Base-by-base conservation (phyloP, 2,329 filamentous ascomycete species). In the Plectosphaerella cucumerina region DNA sequence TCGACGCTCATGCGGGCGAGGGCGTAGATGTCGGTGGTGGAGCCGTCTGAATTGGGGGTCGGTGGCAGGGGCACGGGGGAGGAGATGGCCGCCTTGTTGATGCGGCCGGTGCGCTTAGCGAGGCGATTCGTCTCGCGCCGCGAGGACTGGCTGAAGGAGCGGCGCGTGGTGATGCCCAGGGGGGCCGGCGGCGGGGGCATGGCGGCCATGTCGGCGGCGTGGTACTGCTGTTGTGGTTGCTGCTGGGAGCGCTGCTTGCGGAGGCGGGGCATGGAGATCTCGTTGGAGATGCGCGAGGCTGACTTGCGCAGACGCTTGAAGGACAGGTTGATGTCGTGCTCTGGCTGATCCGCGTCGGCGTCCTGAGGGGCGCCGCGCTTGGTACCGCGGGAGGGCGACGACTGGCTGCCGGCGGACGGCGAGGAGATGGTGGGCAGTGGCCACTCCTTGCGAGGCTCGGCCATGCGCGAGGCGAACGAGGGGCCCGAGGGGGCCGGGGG, bases 231-330 rank as follows among this genome's bases (percentile, higher is more conserved):
- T 17, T 42, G 39, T n/a, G n/a, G n/a, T 6, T 18, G n/a, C 49
- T 42, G 57, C 54, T 51, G 60, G 56, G 54, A 23, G 58, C 56
- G 26, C 56, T 59, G 53, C 55, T 62, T 50, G 37, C 67, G 65
- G 23, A 73, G 55, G 33, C 64, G 64, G 31, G 67, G 63, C 12
- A 64, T 51, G 48, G 64, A 50, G 49, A 67, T 56, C 53, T 78
- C 69, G 54, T 75, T 66, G 11, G 71, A 71, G 12, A 68, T 58
- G 48, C 63, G 66, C n/a, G 73, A 72, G 50, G 73, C 66, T 8
- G 71, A 75, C 65, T 78, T 77, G 50, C 80, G 76, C 46, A 82
- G 66, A 62, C 80, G 81, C 70, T 80, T 80, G 49, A 59, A 62
- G 17, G 56, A 62, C 50, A 39, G 58, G 51, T 50, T 50, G 51